Base-by-base conservation (phyloP, 768 basidiomycete species). In the Zangia roseola region DNA sequence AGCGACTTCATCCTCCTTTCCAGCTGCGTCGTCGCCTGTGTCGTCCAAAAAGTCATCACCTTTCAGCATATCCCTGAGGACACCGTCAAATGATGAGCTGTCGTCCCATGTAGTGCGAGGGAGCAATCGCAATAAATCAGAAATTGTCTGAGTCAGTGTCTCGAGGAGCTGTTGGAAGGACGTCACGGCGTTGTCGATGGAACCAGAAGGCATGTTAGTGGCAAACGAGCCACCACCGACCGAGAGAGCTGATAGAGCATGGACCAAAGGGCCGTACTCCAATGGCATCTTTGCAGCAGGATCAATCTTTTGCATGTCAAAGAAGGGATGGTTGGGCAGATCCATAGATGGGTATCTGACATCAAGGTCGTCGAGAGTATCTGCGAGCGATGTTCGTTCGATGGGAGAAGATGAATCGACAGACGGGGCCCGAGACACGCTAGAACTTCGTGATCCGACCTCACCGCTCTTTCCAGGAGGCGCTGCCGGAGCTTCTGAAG, bases 81-180 rank as follows among this genome's bases (percentile, higher is more conserved):
- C 88, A 30, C 88, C 86, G 56, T 91, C 88, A 56, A 91, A 92
- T 10, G 89, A 91, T 1, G 91, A 91, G 53, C 86, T 90, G 59
- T 92, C 90, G 50, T 91, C 88, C 91, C 89, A 92, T 1, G 90
- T 91, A 10, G 88, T 90, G 13, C 89, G 85, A 16, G 91, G 91
- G 50, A 94, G 82, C 26, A 93, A 78, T 7, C 88, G 85, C 34
- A 94, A 73, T 24, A 94, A 70, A 55, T 91, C 91, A 5, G 91
- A 92, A 57, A 94, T 92, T 0, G 90, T 92, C 59, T 93, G 90
- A 1, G 91, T 94, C 37, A 94, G 71, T 0, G 89, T 93, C 72
- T 92, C 91, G 36, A 94, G 73, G 0, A 94, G 73, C 59, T 91
- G 89, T 57, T 94, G 90, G 72, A 93, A 93, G 13, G 90, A 91